Conservation (phyloP, 1,284 basidiomycete species). For the Pseudozyma thailandica region DNA sequence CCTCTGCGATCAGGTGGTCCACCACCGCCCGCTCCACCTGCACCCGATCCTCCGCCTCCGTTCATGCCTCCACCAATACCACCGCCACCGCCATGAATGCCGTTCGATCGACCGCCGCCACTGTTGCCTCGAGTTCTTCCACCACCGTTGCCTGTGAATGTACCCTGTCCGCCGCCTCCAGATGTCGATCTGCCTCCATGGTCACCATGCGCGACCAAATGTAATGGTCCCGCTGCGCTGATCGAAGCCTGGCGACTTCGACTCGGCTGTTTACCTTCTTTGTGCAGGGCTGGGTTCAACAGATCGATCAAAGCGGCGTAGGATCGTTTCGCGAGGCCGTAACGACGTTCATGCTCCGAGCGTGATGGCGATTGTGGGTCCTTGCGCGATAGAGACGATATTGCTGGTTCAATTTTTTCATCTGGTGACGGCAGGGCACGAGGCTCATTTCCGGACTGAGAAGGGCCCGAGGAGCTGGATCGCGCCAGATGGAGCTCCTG, state of each 20-base stretch:
- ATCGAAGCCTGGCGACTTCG: slow-evolving; percentile 13
- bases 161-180: slow-evolving; percentile 4
- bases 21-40: slow-evolving; percentile 34
- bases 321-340: slow-evolving; percentile 41
- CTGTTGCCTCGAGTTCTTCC: slow-evolving; percentile 6
- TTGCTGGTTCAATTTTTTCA: neutral
- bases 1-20: slow-evolving; percentile 38
- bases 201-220: slow-evolving; percentile 20
- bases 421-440: neutral
- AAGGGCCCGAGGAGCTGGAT: slow-evolving; percentile 10
- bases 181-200: slow-evolving; percentile 20
- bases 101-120: slow-evolving; percentile 18
- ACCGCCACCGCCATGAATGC: slow-evolving; percentile 10
- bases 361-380: slow-evolving; percentile 17
- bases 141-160: slow-evolving; percentile 1
- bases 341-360: slow-evolving; percentile 26
- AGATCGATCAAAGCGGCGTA: slow-evolving; percentile 48
- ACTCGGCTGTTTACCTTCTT: slow-evolving; percentile 25
- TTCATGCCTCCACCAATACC: slow-evolving; percentile 14
- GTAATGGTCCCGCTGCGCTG: slow-evolving; percentile 3
- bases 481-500: slow-evolving; percentile 12
- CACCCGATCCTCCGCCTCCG: slow-evolving; percentile 16
- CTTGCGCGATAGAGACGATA: neutral
- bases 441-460: neutral
- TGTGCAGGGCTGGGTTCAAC: slow-evolving; percentile 38